Base-by-base conservation (phyloP, 768 basidiomycete species). In the Russula emetica region DNA sequence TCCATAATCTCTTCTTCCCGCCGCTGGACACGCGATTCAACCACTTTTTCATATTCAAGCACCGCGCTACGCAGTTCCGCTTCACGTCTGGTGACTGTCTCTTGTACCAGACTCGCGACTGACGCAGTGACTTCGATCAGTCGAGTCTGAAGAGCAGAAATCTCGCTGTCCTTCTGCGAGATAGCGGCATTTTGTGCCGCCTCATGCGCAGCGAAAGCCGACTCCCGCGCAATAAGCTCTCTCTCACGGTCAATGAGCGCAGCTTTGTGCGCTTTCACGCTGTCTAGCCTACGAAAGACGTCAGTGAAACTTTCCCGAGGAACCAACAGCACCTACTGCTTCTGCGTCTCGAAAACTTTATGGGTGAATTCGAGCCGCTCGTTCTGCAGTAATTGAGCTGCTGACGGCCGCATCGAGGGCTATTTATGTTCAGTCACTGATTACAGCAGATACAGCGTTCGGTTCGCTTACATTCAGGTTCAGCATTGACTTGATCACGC, bases 361-460 rank as follows among this genome's bases (percentile, higher is more conserved):
- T 81, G 80, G 0, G 85, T 85, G 16, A 89, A 79, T 42, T 87
- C 82, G 4, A 93, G 70, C 0, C 89, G 83, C 70, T 94, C 91
- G 65, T 91, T 87, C 69, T 90, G 88, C 18, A 93, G 82, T 10
- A 93, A 81, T 71, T 91, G 90, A 9, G 84, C 80, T 0, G 90
- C 88, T 0, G 90, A 92, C 1, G 91, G 92, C 44, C 92, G 83
- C 87, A 91, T 90, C 1, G 90, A 89, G 5, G 92, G 92, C 90
- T 93, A 54, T 11, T 61, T 56, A 47, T 38, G 45, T 32, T 57
- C 26, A 24, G 67, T 42, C 34, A 28, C 20, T 26, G 24, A 3
- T 28, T 34, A 40, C n/a, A 26, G 49, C 14, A 18, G 20, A 36
- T 45, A 38, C 60, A 60, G 20, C 11, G 42, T 44, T 16, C n/a